Evolutionary conservation across 352 stramenopile genomes (phyloP), one percentile per base, ranked within the genome.

Genomic region (Pythium monospermum): DNA sequence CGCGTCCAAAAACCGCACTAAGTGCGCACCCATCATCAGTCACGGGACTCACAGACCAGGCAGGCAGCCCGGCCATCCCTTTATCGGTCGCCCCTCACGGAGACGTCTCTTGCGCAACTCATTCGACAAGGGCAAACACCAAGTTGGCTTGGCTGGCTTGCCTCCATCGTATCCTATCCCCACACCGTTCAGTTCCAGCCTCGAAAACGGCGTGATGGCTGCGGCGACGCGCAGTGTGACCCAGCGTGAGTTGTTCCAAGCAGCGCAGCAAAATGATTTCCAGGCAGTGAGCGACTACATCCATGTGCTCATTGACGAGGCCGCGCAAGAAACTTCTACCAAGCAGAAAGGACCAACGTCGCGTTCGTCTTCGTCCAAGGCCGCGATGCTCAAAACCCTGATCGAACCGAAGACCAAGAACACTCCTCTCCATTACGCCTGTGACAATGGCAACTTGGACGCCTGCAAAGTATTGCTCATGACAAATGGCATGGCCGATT

Each of bases 401-500:
- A 43, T 89, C 0, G 82, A 91, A 49, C 30, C 59, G 3, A 88
- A 85, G 55, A 86, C 75, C 12, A 68, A 69, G 21, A 91, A 91
- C 60, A 87, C 77, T 16, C 50, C 91, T 21, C 60, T 93, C 8
- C 82, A 93, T 33, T 88, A 90, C 33, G 82, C 82, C 2, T 91
- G 82, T 37, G 76, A 87, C 45, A 90, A 91, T 56, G 82, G 79
- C 4, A 91, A 93, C 49, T 58, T 93, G 13, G 68, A 85, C n/a
- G 76, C 77, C 0, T 93, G 82, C 71, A 93, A 91, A 62, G 80
- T 70, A 28, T 49, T 91, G 36, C 66, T 91, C 54, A 91, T 93
- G 80, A 75, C 63, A 22, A 56, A 84, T 11, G 83, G 76, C 6
- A 70, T 91, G 65, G 49, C 57, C 1, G 60, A 67, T 8, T 64